These are phyloP conservation scores for Hansenula lynferdii DNA, from an alignment of 1,139 yeast species.

Conservation along the genomic window DNA sequence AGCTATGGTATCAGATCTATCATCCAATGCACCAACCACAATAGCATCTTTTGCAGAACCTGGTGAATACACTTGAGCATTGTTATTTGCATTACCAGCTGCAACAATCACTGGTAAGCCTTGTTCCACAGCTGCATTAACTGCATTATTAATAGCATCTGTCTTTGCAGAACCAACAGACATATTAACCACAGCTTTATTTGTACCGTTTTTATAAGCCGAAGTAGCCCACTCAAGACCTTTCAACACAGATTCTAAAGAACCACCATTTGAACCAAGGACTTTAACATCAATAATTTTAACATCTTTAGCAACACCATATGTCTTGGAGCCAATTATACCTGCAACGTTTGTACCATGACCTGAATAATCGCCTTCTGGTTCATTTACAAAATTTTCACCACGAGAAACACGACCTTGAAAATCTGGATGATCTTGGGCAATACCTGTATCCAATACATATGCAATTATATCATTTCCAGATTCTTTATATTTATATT, in stretches of 20 bases:
- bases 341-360: conserved; percentile 90
- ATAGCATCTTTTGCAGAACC: conserved; percentile 68
- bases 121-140: conserved; percentile 61
- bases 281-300: conserved; percentile 66
- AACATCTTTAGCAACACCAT: conserved; percentile 68
- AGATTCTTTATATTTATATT: neutral
- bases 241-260: conserved; percentile 34
- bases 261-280: conserved; percentile 41
- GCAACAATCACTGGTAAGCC: conserved; percentile 84
- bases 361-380: conserved; percentile 60
- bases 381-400: conserved; percentile 56
- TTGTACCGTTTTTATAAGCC: conserved; percentile 47
- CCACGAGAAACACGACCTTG: conserved; percentile 51
- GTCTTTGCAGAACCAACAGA: conserved; percentile 73
- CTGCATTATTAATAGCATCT: conserved; percentile 63
- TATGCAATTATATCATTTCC: conserved; percentile 58
- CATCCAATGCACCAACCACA: conserved; percentile 87
- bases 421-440: conserved; percentile 51
- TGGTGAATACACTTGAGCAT: conserved; percentile 79
- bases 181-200: conserved; percentile 70
- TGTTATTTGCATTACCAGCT: conserved; percentile 75
- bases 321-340: conserved; percentile 41
- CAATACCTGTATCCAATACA: conserved; percentile 66
- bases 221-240: conserved; percentile 62
- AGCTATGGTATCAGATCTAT: conserved; percentile 59